These are phyloP conservation scores for Teunomyces atbi DNA, from an alignment of 805 yeast genomes.

Conservation along the genomic window DNA sequence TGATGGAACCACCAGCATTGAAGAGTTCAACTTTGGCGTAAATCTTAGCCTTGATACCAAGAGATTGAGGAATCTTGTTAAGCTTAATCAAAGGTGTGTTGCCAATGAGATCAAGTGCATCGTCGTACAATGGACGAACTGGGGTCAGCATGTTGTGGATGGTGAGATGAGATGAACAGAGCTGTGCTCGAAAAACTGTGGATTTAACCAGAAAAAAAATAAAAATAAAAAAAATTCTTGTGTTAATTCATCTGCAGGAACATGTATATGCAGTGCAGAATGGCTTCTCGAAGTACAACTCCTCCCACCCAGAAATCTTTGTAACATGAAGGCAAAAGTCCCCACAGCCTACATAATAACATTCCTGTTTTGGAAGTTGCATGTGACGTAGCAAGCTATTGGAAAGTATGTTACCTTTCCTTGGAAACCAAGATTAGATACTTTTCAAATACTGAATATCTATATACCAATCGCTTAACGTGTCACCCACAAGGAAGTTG, in stretches of 20 bases:
- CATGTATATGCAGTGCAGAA: too few species aligned
- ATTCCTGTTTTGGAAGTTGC: neutral
- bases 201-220: too few species aligned
- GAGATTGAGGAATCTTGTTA: constrained; percentile 72
- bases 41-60: constrained; percentile 69
- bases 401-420: neutral
- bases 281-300: too few species aligned
- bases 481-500: neutral
- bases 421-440: neutral
- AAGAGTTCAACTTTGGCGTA: constrained; percentile 78
- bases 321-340: neutral
- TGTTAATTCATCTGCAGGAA: too few species aligned
- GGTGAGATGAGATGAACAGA: neutral
- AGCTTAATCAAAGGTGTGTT: constrained; percentile 78
- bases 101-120: constrained; percentile 75
- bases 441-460: too few species aligned
- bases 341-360: neutral
- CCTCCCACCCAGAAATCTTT: neutral
- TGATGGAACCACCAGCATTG: constrained; percentile 89
- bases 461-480: too few species aligned
- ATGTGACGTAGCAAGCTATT: neutral
- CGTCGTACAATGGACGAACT: constrained; percentile 42
- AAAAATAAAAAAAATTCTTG: neutral
- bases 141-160: neutral
- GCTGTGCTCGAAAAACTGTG: neutral